phyloP scores from a whole-genome alignment of 2,329 filamentous ascomycete species.

The Pestalotiopsis sp. region DNA sequence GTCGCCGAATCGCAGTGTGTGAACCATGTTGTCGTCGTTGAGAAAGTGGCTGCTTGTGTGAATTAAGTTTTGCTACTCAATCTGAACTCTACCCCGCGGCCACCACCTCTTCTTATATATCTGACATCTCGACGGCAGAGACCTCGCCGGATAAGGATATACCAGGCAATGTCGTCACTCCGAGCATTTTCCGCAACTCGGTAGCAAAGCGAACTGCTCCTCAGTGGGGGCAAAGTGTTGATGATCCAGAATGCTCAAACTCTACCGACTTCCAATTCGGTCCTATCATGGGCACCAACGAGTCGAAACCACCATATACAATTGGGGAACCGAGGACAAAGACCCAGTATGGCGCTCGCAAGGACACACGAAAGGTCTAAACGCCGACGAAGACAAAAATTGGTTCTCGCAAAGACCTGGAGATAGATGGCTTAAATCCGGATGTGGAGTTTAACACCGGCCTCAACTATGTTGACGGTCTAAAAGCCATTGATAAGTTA shows the following conservation, averaged over 20 bases:
- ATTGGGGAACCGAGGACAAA: neutral
- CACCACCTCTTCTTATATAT: neutral
- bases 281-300: neutral
- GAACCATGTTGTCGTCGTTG: slow-evolving; percentile 32
- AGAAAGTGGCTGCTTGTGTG: neutral
- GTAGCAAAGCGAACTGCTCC: neutral
- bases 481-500: neutral
- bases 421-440: neutral
- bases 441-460: neutral
- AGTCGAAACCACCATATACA: neutral
- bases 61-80: neutral
- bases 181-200: neutral
- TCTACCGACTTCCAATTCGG: neutral
- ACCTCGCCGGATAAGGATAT: too few relatives aligned
- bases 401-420: neutral
- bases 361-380: neutral
- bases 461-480: neutral
- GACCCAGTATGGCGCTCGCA: neutral
- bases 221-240: neutral
- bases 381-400: neutral
- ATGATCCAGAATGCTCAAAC: neutral
- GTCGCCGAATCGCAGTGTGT: slow-evolving; percentile 39
- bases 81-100: neutral
- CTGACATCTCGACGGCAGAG: neutral
- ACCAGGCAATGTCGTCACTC: too few relatives aligned